Evolutionary conservation across 2,329 filamentous ascomycete species (phyloP), one percentile per base, ranked within the genome.

Genomic region (Arthroderma sp.): DNA sequence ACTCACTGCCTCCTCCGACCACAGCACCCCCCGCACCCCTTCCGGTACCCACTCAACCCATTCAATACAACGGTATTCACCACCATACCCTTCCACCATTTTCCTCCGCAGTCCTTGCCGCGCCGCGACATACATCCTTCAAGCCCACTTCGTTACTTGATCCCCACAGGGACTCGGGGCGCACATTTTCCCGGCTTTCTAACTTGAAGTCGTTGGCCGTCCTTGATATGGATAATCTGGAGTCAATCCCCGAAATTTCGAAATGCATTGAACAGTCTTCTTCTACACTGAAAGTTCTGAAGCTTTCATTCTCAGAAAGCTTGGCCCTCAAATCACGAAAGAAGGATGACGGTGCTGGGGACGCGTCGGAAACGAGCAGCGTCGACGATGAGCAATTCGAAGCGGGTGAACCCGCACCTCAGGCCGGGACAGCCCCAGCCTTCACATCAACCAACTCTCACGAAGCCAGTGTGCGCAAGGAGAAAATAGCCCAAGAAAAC

Each of bases 181-280:
- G 29, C 10, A 48, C 45, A 0, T 56, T 81, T 4, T 74, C 73
- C 1, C 73, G 71, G 0, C 80, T 82, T 60, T 72, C 66, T 40
- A 67, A 68, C 33, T 63, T 82, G 9, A 71, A 69, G 50, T 69
- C 56, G 4, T 61, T 82, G 9, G 62, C 69, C 3, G 62, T 81
- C 5, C 63, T 81, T 31, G 77, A 82, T 49, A 78, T 82, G 43
- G 77, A 81, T 48, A 68, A 62, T 29, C 62, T 79, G 4, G 73
- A 78, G 31, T 63, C 75, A 30, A 54, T 78, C 8, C 57, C 66
- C 1, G 78, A 81, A 57, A 65, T 82, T 48, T 72, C 69, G 49
- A 54, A 65, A 4, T 79, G 75, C 52, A 61, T 82, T 27, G 65
- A 64, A 7, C 73, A 73, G 50, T 80, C 72, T 1, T 66, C 71